These are phyloP conservation scores for Moricandia moricandioides DNA, from an alignment of 345 rosid genomes.

Conservation along the genomic window DNA sequence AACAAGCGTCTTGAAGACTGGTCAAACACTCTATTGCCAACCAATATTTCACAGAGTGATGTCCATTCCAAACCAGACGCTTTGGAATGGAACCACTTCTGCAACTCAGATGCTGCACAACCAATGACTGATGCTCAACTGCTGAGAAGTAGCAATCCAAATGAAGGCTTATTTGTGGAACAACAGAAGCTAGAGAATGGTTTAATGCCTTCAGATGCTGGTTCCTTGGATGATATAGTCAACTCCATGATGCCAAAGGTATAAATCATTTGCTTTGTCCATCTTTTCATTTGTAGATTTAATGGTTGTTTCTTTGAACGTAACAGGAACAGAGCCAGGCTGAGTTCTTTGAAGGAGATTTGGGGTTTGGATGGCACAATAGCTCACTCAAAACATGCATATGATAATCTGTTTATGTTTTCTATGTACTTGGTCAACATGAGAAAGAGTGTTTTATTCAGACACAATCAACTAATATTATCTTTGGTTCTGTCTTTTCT, in stretches of 20 bases:
- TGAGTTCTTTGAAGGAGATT: conserved; percentile 40
- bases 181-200: conserved; percentile 46
- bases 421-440: conserved; percentile 2
- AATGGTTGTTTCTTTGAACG: conserved; percentile 2
- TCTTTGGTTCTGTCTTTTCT: conserved; percentile 19
- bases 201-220: conserved; percentile 41
- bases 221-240: conserved; percentile 59
- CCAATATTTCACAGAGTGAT: conserved; percentile 22
- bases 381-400: conserved; percentile 47
- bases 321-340: conserved; percentile 51
- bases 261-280: not conserved
- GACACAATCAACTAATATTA: conserved; percentile 14
- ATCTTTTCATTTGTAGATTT: not conserved
- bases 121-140: too few relatives aligned
- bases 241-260: conserved; percentile 55
- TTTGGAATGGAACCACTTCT: conserved; percentile 45
- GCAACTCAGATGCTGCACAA: conserved; percentile 36
- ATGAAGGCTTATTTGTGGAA: conserved; percentile 37
- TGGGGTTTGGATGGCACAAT: conserved; percentile 39
- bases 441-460: conserved; percentile 3
- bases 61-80: conserved; percentile 31
- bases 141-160: conserved; percentile 8
- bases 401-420: conserved; percentile 11
- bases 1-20: conserved; percentile 45
- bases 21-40: conserved; percentile 43